Evolutionary conservation across 495 filamentous ascomycete genomes (phyloP), one percentile per base, ranked within the genome.

Genomic region (Neurospora sp.): DNA sequence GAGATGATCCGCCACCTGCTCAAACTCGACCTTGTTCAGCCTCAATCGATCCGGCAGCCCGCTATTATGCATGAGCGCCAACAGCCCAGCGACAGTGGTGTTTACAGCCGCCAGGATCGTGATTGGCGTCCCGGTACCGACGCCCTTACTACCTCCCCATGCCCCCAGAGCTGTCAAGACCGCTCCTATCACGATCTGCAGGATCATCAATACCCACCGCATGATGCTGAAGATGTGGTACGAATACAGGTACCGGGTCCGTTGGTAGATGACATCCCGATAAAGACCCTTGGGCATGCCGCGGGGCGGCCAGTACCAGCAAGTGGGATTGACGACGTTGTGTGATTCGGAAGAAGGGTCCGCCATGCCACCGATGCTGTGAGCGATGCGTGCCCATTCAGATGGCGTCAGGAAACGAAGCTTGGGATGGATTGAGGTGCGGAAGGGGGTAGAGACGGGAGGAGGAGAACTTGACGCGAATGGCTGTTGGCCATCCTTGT

Each of bases 61-160:
- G 72, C 85, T 86, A 72, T 86, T 86, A 76, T 86, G 84, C 73
- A 87, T 70, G 41, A 87, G 73, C 12, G 83, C 86, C 3, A 87
- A 77, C 9, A 87, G 71, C 8, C 86, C 86, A 22, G 85, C 85
- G 8, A 82, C 75, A 22, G 85, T 76, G 0, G 86, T 87, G 75
- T 86, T 87, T 69, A 84, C 71, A 14, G 84, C 84, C 1, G 84
- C 86, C 4, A 87, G 78, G 16, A 83, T 71, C 2, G 85, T 87
- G 59, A 86, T 83, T 40, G 79, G 75, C 1, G 74, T 79, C 16
- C 80, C 79, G 4, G 77, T n/a, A 22, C 74, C 76, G 16, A 48
- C 31, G 1, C 79, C 79, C 5, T 78, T 14, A 31, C 74, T 77
- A 9, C 42, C 31, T 3, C 79, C 44, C 27, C 81, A 40, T 2